Evolutionary conservation across 2,329 filamentous ascomycete genomes (phyloP).

Genomic region (Dactylellina parvicollis): DNA sequence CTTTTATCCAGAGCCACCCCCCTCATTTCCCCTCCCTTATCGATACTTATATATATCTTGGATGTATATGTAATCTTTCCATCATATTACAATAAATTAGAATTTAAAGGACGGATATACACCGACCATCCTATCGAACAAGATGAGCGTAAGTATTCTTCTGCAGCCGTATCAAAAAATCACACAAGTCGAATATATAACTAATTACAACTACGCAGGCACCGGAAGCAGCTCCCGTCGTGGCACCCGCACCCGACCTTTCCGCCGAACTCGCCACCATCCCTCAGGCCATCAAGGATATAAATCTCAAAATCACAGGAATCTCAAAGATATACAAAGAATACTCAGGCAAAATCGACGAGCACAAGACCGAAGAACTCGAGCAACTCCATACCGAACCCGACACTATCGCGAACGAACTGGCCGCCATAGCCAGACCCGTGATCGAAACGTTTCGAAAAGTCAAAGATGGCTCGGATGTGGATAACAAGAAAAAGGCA

Average conservation of each 20-base stretch:
- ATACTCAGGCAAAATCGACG: background rate
- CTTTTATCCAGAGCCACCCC: too few relatives aligned
- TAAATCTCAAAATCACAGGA: slow-evolving; percentile 3
- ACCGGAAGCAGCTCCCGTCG: too few relatives aligned
- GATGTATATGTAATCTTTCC: too few relatives aligned
- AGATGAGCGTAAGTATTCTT: too few relatives aligned
- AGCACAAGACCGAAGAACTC: background rate
- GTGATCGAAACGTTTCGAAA: background rate
- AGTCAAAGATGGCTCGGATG: background rate
- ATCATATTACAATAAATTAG: too few relatives aligned
- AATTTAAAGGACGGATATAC: too few relatives aligned
- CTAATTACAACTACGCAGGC: too few relatives aligned
- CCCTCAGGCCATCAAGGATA: slow-evolving; percentile 1
- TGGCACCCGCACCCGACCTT: background rate
- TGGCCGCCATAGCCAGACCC: background rate
- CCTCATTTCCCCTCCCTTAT: too few relatives aligned
- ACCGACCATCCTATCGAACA: too few relatives aligned
- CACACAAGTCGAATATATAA: too few relatives aligned
- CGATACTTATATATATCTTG: too few relatives aligned
- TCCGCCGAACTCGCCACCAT: background rate
- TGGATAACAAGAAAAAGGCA: background rate
- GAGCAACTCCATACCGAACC: background rate
- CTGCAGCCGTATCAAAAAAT: too few relatives aligned
- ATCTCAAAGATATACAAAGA: slow-evolving; percentile 15
- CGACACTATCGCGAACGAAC: background rate